A percentile compares a stretch with the other conserved stretches of the same genome.
Evolutionary conservation across 73 alveolate genomes (phyloP).

Genomic region (Halteria grandinella): DNA sequence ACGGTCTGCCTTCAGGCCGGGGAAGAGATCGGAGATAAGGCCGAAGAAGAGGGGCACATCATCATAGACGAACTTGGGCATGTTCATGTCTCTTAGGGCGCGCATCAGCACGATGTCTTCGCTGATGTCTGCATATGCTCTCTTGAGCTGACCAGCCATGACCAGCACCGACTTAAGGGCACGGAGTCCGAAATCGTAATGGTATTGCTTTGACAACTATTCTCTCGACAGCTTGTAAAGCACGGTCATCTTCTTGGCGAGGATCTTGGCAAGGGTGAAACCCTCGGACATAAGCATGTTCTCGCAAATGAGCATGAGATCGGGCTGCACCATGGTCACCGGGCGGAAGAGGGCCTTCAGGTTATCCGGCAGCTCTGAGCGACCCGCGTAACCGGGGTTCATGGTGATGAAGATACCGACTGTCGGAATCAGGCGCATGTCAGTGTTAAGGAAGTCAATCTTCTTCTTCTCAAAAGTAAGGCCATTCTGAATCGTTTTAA

Average conservation of each 20-base stretch:
- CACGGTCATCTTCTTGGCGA: constrained; percentile 98
- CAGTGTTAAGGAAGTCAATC: constrained; percentile 94
- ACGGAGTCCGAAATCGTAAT: constrained; percentile 98
- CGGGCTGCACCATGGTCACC: constrained; percentile 99
- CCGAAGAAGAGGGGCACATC: constrained; percentile 97
- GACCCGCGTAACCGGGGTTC: constrained; percentile 99
- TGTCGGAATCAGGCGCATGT: constrained; percentile 91
- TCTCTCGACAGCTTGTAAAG: constrained; percentile 96
- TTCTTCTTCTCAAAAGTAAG: constrained; percentile 85
- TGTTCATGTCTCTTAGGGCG: constrained; percentile 99
- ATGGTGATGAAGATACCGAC: constrained; percentile 97
- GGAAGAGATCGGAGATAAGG: constrained; percentile 99
- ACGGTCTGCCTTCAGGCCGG: constrained; percentile 93
- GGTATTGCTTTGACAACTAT: constrained; percentile 92
- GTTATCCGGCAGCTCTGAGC: constrained; percentile 99
- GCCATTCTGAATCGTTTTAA: constrained; percentile 92
- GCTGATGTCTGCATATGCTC: constrained; percentile 92
- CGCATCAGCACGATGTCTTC: constrained; percentile 99
- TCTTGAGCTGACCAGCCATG: constrained; percentile 97
- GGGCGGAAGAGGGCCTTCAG: constrained; percentile 99
- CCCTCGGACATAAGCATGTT: constrained; percentile 99
- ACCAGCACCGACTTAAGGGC: constrained; percentile 98
- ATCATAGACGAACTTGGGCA: constrained; percentile 99
- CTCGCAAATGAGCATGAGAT: constrained; percentile 97
- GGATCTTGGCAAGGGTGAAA: constrained; percentile 94